Percentiles rank a stretch among this genome's conserved stretches.
Evolutionary conservation across 2,329 filamentous ascomycete genomes (phyloP).

Genomic region (Mariannaea sp.): DNA sequence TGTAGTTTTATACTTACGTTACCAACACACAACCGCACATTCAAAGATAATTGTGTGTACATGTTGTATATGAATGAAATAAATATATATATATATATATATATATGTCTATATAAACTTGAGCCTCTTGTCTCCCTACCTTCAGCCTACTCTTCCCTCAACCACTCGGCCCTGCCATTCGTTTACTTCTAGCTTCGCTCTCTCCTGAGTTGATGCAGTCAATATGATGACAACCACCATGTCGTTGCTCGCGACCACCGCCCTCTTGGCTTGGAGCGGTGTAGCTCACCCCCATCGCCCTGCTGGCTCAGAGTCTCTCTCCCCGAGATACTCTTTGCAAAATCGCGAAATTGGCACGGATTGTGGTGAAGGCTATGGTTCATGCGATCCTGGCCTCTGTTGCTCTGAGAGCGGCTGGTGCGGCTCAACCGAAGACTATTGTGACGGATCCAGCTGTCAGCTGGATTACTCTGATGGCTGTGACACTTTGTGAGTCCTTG

Average conservation of each 20-base stretch:
- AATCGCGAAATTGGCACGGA: conserved; percentile 26
- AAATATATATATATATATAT: no score
- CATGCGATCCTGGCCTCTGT: conserved; percentile 41
- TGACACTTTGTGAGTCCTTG: conserved; percentile 45
- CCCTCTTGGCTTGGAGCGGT: conserved; percentile 22
- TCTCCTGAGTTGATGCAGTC: not conserved
- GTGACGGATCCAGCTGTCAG: conserved; percentile 46
- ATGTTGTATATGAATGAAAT: no score
- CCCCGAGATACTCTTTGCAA: conserved; percentile 17
- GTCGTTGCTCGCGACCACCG: conserved; percentile 18
- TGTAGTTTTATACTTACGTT: no score
- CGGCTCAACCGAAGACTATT: conserved; percentile 43
- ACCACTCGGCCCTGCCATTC: not conserved
- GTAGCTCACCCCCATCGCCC: conserved; percentile 7
- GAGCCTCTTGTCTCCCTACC: not conserved
- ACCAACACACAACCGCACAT: no score
- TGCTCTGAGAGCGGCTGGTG: conserved; percentile 47
- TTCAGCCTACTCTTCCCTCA: not conserved
- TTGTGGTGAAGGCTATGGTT: conserved; percentile 45
- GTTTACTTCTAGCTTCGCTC: not conserved
- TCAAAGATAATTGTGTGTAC: no score
- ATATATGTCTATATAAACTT: no score
- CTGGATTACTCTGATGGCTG: conserved; percentile 47
- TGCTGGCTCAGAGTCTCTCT: not conserved
- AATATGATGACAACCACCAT: conserved; percentile 28